Evolutionary conservation across 257 asterid species (phyloP), one percentile per base, ranked within the genome.

Genomic region (Solanum peruvianum): DNA sequence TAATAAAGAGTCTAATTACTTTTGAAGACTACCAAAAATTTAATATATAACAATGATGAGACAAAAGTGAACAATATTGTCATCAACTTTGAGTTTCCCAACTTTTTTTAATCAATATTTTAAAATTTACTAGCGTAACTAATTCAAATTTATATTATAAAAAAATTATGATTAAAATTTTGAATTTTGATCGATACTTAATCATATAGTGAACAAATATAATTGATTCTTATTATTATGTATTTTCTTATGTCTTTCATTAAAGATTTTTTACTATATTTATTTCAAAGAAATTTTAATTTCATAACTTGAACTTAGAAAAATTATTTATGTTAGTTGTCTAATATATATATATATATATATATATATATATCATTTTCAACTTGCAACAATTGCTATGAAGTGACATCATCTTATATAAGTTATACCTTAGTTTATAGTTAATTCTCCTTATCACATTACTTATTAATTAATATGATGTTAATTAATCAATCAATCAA

Each of bases 171-270:
- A 20, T 18, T 56, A 56, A 56, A 18, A 7, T 18, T 18, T 56
- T 56, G 0, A 4, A 0, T 18, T 52, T 52, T 6, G 1, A 2
- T 52, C 0, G 0, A 0, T 11, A 52, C 4, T 44, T 11, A 4
- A 1, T 44, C 14, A 44, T 42, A 8, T 56, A 10, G n/a, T 56
- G 20, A 7, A 56, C 0, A 18, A 3, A 27, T 16, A 0, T 18
- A 16, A 16, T 9, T 0, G 12, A 4, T 14, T 29, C 1, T 16
- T 69, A 15, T 29, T 29, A 69, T 0, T 29, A 29, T 29, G 14
- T 67, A 67, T 29, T 29, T 1, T 18, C 4, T 56, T 56, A 20
- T 56, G 0, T 1, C n/a, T 56, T 56, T 9, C 3, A 18, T 20
- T 56, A 11, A n/a, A 18, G 21, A 0, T 7, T 0, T 20, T 56